phyloP scores from a whole-genome alignment of 208 protist genomes.

The Trypanosoma theileri region DNA sequence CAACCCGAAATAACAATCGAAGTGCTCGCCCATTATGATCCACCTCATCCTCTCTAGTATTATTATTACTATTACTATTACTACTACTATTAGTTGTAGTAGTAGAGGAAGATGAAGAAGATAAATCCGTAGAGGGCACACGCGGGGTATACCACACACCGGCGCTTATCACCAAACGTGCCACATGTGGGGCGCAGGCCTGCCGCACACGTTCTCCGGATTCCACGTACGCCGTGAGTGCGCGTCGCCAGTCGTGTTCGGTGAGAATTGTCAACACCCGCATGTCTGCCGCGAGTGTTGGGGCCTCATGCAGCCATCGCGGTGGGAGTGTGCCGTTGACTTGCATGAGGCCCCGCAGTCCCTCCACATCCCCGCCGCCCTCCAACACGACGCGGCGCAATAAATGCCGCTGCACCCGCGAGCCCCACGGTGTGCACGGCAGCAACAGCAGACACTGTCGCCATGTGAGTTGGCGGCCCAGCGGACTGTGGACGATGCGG shows the following conservation, averaged over 20 bases:
- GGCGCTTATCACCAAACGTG: conserved; percentile 50
- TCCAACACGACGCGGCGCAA: conserved; percentile 57
- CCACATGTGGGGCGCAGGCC: conserved; percentile 52
- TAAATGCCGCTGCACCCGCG: conserved; percentile 46
- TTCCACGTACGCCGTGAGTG: conserved; percentile 35
- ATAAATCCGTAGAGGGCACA: no score
- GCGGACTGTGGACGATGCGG: conserved; percentile 42
- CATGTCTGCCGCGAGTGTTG: conserved; percentile 28
- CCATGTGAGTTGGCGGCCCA: conserved; percentile 41
- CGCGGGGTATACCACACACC: conserved; percentile 50
- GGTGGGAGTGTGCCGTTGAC: conserved; percentile 20
- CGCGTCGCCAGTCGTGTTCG: conserved; percentile 49
- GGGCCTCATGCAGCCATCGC: conserved; percentile 9
- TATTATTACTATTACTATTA: conserved; percentile 4
- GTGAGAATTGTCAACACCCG: conserved; percentile 48
- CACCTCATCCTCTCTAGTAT: neutral
- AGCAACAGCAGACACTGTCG: conserved; percentile 59
- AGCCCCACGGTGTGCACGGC: conserved; percentile 55
- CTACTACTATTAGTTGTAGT: no score
- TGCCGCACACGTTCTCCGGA: conserved; percentile 40
- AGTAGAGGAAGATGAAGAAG: no score
- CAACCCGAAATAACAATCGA: conserved; percentile 44
- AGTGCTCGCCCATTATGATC: conserved; percentile 5
- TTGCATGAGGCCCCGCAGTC: conserved; percentile 2
- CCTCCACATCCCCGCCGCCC: conserved; percentile 15